These are phyloP conservation scores for Teratosphaeriaceae sp. DNA, from an alignment of 2,329 filamentous ascomycete species.

Conservation along the genomic window DNA sequence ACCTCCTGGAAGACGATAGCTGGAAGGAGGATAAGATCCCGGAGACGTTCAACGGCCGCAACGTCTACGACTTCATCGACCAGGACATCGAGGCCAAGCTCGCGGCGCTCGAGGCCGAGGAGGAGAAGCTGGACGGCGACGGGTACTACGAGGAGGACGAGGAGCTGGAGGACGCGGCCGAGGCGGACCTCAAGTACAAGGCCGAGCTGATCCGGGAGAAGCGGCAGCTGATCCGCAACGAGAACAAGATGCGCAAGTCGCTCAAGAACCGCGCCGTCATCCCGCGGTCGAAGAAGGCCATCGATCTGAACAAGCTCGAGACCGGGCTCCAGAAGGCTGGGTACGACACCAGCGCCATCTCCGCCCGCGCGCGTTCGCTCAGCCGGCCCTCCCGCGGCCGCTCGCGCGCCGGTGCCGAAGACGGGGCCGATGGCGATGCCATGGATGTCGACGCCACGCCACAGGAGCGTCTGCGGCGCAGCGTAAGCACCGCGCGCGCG, in stretches of 20 bases:
- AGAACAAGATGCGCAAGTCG: conserved; percentile 88
- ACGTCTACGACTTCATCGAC: conserved; percentile 95
- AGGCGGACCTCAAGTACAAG: conserved; percentile 82
- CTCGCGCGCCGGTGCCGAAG: conserved; percentile 47
- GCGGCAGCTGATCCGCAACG: conserved; percentile 84
- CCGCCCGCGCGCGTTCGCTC: conserved; percentile 63
- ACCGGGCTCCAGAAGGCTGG: conserved; percentile 77
- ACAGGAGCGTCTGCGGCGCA: conserved; percentile 45
- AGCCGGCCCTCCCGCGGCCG: conserved; percentile 62
- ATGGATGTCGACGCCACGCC: conserved; percentile 60
- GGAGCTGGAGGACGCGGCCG: conserved; percentile 73
- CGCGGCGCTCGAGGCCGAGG: conserved; percentile 85
- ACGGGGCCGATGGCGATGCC: conserved; percentile 56
- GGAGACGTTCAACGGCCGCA: conserved; percentile 90
- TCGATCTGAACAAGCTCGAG: conserved; percentile 81
- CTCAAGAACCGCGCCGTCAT: conserved; percentile 97
- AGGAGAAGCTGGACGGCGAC: conserved; percentile 83
- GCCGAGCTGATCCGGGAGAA: conserved; percentile 95
- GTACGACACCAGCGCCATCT: conserved; percentile 70
- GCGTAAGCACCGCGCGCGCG: conserved; percentile 50
- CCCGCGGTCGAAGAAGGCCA: conserved; percentile 72
- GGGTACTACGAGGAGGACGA: conserved; percentile 88
- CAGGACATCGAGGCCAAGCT: conserved; percentile 94
- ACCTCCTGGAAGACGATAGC: conserved; percentile 76
- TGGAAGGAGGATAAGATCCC: conserved; percentile 98